Percentiles rank a stretch among this genome's conserved stretches.
phyloP scores from a whole-genome alignment of 2,329 filamentous ascomycete species.

The Verticillium nonalfalfae region DNA sequence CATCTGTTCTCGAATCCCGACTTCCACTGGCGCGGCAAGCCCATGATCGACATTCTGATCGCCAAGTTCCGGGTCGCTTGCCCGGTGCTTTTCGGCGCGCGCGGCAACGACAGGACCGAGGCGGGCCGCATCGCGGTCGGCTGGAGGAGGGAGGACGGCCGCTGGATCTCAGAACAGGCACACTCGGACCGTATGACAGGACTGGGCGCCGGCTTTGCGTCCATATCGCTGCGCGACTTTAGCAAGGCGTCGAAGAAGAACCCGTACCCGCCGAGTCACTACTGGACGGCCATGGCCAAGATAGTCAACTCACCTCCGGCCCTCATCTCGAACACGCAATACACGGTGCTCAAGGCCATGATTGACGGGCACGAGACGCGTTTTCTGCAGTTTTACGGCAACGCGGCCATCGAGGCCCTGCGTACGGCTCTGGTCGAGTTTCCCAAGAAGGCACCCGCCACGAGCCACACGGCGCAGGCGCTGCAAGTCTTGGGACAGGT shows the following conservation, averaged over 20 bases:
- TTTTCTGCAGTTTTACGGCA: conserved; percentile 77
- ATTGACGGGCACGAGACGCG: conserved; percentile 66
- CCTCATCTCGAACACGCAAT: conserved; percentile 67
- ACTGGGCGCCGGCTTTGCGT: conserved; percentile 75
- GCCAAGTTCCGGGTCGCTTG: conserved; percentile 76
- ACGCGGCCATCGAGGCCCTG: conserved; percentile 65
- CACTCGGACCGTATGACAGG: conserved; percentile 82
- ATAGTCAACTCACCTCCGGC: conserved; percentile 68
- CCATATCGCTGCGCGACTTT: conserved; percentile 79
- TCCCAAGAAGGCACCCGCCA: conserved; percentile 46
- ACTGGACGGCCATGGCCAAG: conserved; percentile 72
- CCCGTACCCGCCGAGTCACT: conserved; percentile 71
- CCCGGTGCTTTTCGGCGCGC: conserved; percentile 79
- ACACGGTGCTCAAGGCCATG: conserved; percentile 64
- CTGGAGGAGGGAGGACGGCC: conserved; percentile 59
- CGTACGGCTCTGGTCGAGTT: conserved; percentile 68
- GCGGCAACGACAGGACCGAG: conserved; percentile 67
- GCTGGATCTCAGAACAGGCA: conserved; percentile 60
- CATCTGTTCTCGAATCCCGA: conserved; percentile 66
- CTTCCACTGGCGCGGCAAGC: conserved; percentile 60
- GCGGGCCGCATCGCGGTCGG: conserved; percentile 62
- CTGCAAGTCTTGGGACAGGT: conserved; percentile 48
- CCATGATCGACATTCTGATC: conserved; percentile 77
- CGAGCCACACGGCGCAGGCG: conserved; percentile 42
- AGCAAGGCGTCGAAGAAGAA: conserved; percentile 59